phyloP scores from a whole-genome alignment of 495 filamentous ascomycete genomes.

The Elasticomyces elasticus region DNA sequence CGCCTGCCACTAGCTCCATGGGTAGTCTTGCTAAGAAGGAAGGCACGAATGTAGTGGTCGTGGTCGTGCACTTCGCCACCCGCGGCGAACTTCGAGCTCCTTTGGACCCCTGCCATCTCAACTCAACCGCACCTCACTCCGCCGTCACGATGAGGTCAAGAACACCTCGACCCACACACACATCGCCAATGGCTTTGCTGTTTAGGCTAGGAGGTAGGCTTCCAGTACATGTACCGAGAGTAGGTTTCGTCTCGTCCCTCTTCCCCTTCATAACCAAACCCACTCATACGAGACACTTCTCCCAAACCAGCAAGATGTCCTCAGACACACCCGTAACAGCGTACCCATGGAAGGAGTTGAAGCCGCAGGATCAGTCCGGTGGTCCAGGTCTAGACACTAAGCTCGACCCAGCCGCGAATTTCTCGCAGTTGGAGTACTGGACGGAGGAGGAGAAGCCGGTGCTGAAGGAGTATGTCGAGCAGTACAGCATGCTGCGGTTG shows the following conservation, averaged over 20 bases:
- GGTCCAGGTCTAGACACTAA: constrained; percentile 22
- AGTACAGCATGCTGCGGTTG: not conserved
- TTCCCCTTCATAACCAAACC: not conserved
- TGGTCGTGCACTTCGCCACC: not conserved
- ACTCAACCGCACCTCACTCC: not conserved
- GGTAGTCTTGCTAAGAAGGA: too few relatives aligned
- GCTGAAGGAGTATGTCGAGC: constrained; percentile 14
- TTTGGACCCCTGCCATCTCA: not conserved
- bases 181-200: not conserved
- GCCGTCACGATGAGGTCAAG: not conserved
- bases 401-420: constrained; percentile 19
- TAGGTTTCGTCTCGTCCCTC: not conserved
- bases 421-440: constrained; percentile 22
- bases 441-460: constrained; percentile 16
- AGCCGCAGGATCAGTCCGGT: constrained; percentile 17
- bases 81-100: too few relatives aligned
- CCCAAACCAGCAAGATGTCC: not conserved
- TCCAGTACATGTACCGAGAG: not conserved
- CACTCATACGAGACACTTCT: not conserved
- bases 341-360: constrained; percentile 5
- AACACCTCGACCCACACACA: not conserved
- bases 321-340: constrained; percentile 2
- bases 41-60: not conserved
- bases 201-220: not conserved
- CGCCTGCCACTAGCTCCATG: too few relatives aligned